Percentiles rank a stretch among this genome's conserved stretches.
Evolutionary conservation across 1,139 yeast genomes (phyloP).

Genomic region (Diutina catenulata): DNA sequence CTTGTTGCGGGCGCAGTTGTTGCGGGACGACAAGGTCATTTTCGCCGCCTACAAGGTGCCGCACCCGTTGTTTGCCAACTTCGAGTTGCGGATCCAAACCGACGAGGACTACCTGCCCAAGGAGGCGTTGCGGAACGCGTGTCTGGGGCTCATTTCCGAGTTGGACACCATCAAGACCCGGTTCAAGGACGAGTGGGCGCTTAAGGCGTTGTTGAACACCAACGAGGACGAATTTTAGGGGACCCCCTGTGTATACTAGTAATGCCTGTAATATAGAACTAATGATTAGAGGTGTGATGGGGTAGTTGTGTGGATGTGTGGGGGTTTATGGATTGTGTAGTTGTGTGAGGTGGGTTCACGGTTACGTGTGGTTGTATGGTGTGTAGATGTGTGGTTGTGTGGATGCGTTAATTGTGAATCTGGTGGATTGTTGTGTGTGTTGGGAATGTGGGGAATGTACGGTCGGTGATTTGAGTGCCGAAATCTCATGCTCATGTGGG

Average conservation of each 20-base stretch:
- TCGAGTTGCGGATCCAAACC: slow-evolving; percentile 86
- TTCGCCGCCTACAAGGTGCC: slow-evolving; percentile 97
- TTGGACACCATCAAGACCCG: slow-evolving; percentile 62
- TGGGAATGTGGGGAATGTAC: too few species aligned
- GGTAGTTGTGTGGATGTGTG: too few species aligned
- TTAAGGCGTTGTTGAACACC: slow-evolving; percentile 58
- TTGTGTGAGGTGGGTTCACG: too few species aligned
- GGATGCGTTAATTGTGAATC: too few species aligned
- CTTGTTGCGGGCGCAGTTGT: slow-evolving; percentile 71
- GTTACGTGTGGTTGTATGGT: too few species aligned
- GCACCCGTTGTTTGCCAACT: slow-evolving; percentile 94
- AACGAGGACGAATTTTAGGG: slow-evolving; percentile 31
- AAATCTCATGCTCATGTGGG: too few species aligned
- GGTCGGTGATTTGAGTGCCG: too few species aligned
- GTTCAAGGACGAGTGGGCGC: slow-evolving; percentile 87
- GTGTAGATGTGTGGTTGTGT: too few species aligned
- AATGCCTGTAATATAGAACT: too few species aligned
- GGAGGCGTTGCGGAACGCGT: slow-evolving; percentile 83
- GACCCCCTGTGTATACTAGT: not conserved
- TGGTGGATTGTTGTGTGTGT: too few species aligned
- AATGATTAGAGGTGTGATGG: too few species aligned
- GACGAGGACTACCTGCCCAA: slow-evolving; percentile 90
- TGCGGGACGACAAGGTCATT: slow-evolving; percentile 75
- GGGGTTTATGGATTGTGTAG: too few species aligned
- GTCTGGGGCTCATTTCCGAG: slow-evolving; percentile 71